phyloP scores from a whole-genome alignment of 1,284 basidiomycete species.

The Cryptococcus deneoformans region DNA sequence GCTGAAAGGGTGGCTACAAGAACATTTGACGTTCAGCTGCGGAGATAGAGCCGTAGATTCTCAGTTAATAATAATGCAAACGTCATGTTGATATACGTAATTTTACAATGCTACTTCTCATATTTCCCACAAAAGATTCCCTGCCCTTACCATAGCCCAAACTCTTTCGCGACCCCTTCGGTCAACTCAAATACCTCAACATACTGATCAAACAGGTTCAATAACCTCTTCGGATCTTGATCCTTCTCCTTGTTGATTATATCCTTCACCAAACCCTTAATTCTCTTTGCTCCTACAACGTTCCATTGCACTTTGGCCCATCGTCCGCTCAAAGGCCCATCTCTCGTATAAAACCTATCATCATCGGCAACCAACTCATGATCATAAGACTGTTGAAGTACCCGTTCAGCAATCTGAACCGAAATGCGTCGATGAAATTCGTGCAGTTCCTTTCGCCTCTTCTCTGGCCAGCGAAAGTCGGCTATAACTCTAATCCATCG shows the following conservation, averaged over 20 bases:
- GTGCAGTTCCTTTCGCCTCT: background rate
- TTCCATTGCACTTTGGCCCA: background rate
- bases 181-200: background rate
- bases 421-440: background rate
- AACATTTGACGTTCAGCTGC: constrained; percentile 2
- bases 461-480: background rate
- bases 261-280: background rate
- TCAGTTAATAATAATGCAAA: no score
- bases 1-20: constrained; percentile 68
- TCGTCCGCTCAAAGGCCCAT: background rate
- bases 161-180: background rate
- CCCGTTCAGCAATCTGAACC: background rate
- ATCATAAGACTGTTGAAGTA: background rate
- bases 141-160: background rate
- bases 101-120: no score
- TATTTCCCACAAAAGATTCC: no score
- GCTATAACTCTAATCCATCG: background rate
- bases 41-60: no score
- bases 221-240: background rate
- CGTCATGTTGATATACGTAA: no score
- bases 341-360: background rate
- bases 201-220: background rate
- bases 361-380: background rate
- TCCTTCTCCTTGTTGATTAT: background rate
- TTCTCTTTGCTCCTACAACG: background rate